Base-by-base conservation (phyloP, 2,329 filamentous ascomycete genomes). In the Pyrenochaeta sp. region DNA sequence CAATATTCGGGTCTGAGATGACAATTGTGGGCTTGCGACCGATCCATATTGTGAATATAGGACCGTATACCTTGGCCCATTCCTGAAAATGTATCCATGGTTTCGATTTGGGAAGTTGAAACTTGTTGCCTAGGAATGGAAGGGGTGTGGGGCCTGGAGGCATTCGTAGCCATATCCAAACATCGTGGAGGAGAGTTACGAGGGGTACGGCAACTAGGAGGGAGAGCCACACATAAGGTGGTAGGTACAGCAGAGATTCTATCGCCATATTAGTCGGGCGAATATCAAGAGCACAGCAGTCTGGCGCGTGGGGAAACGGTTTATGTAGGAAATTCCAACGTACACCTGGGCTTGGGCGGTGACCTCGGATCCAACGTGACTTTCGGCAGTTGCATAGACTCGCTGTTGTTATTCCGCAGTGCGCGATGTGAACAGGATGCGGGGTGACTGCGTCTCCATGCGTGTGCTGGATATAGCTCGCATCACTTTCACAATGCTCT, bases 1-100 rank as follows among this genome's bases (percentile, higher is more conserved):
- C 79, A 1, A 81, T 67, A 11, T 73, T 61, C 0, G 78, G 78
- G 55, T 81, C 79, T 0, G 75, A 80, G 44, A 81, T 69, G 45
- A 82, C 69, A 4, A 82, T 54, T 0, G 78, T 79, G 2, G 79
- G 78, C 10, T 71, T 75, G n/a, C 78, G 70, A 0, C 79, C 79
- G 21, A 81, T 77, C 79, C 79, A 81, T 54, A 81, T 73, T 2
- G 79, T 81, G 63, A 78, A 81, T 43, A 81, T 80, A 3, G 78
- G 77, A 0, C 79, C 80, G 55, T 82, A 81, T 20, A 36, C 63
- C 40, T 75, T 71, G 9, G 77, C 76, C 79, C 78, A 81, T 49
- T 76, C 63, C 56, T 80, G 67, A 64, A 81, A 73, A 45, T 73
- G 67, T 42, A 72, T 60, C 72, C 72, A 74, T 35, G 71, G 71